Evolutionary conservation across 805 yeast genomes (phyloP).

Genomic region (Nakazawaea wyomingensis): DNA sequence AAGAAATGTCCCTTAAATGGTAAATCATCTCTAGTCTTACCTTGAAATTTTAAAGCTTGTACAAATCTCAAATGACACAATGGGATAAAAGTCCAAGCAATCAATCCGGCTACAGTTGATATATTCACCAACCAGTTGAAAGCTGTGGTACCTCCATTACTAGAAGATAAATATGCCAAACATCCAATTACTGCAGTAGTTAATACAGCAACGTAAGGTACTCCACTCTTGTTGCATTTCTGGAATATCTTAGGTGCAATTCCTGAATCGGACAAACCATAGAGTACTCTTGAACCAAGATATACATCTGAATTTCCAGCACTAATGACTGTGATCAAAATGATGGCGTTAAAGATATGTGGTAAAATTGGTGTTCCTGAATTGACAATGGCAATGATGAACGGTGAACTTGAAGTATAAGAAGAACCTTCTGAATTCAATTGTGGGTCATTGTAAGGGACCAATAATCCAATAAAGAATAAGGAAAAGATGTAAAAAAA

Average conservation of each 20-base stretch:
- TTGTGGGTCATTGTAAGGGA: slow-evolving; percentile 62
- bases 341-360: slow-evolving; percentile 66
- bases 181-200: slow-evolving; percentile 58
- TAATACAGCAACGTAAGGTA: slow-evolving; percentile 54
- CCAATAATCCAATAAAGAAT: slow-evolving; percentile 64
- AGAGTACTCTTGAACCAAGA: slow-evolving; percentile 64
- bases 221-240: slow-evolving; percentile 49
- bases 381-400: slow-evolving; percentile 63
- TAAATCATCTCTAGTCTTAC: slow-evolving; percentile 59
- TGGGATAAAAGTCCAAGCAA: slow-evolving; percentile 66
- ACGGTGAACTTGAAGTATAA: slow-evolving; percentile 56
- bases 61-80: slow-evolving; percentile 66
- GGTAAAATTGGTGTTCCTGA: slow-evolving; percentile 65
- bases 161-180: slow-evolving; percentile 57
- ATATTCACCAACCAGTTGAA: slow-evolving; percentile 53
- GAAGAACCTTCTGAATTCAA: slow-evolving; percentile 30
- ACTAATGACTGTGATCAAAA: slow-evolving; percentile 61
- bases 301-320: slow-evolving; percentile 76
- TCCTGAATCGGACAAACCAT: slow-evolving; percentile 53
- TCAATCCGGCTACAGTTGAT: slow-evolving; percentile 69
- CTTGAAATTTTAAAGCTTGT: slow-evolving; percentile 55
- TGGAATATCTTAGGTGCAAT: slow-evolving; percentile 52
- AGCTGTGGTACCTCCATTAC: slow-evolving; percentile 47
- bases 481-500: slow-evolving; percentile 61
- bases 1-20: slow-evolving; percentile 69